Conservation (phyloP, 495 filamentous ascomycete species). For the Podospora comata region DNA sequence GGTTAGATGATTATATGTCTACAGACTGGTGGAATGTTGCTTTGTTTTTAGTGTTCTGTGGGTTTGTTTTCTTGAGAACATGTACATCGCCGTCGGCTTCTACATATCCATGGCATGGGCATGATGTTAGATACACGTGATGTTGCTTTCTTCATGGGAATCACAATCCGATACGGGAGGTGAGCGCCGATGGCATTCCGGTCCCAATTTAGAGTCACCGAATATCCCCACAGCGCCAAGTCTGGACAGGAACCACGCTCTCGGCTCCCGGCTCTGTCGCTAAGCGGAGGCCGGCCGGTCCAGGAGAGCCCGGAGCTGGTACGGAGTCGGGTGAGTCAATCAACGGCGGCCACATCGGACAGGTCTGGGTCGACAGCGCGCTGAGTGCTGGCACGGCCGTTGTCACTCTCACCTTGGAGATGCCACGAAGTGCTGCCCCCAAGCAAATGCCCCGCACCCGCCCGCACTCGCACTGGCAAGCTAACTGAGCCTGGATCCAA, state of each 20-base stretch:
- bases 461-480: constrained; percentile 5
- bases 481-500: constrained; percentile 3
- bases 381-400: not conserved
- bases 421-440: not conserved
- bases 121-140: not conserved
- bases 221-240: constrained; percentile 1
- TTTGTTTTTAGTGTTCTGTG: not conserved
- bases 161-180: not conserved
- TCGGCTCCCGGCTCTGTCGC: not conserved
- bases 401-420: not conserved
- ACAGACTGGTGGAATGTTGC: constrained; percentile 13
- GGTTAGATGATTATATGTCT: constrained; percentile 24
- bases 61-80: not conserved
- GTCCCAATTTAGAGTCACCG: constrained; percentile 1
- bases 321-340: constrained; percentile 6
- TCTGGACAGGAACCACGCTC: not conserved
- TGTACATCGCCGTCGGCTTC: not conserved
- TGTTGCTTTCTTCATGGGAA: not conserved
- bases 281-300: not conserved
- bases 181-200: not conserved
- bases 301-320: not conserved
- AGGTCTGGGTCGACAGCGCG: not conserved
- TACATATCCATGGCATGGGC: not conserved
- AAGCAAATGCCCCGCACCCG: not conserved
- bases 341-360: not conserved